phyloP scores from a whole-genome alignment of 2,329 filamentous ascomycete genomes.

The Ophiostoma himal-ulmi region DNA sequence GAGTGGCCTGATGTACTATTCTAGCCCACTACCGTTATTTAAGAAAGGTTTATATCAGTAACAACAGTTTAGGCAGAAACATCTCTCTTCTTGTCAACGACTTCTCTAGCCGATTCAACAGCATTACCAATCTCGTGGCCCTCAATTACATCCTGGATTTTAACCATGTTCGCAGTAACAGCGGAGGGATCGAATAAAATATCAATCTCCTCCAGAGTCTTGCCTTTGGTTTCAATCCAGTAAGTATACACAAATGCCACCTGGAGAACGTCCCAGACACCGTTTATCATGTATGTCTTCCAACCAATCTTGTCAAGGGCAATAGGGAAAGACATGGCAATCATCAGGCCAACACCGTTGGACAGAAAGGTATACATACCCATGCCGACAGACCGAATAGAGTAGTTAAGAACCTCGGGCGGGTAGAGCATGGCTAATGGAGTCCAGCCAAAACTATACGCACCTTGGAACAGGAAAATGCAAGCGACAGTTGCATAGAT shows the following conservation, averaged over 20 bases:
- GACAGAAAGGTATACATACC: slow-evolving; percentile 40
- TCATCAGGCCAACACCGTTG: slow-evolving; percentile 41
- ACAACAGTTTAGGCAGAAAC: not conserved
- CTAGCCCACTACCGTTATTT: no score
- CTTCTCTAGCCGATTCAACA: not conserved
- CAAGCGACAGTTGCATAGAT: slow-evolving; percentile 37
- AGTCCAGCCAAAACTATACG: slow-evolving; percentile 48
- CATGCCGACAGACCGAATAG: slow-evolving; percentile 38
- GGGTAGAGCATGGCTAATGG: slow-evolving; percentile 43
- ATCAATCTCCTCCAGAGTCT: slow-evolving; percentile 23
- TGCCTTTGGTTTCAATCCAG: slow-evolving; percentile 42
- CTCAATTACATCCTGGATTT: slow-evolving; percentile 14
- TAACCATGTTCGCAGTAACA: not conserved
- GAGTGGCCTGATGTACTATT: no score
- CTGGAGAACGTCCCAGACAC: slow-evolving; percentile 38
- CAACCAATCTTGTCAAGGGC: slow-evolving; percentile 44
- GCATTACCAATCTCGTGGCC: not conserved
- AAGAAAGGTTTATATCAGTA: not conserved
- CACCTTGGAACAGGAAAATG: slow-evolving; percentile 50
- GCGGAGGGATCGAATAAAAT: slow-evolving; percentile 10
- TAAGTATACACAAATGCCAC: slow-evolving; percentile 41
- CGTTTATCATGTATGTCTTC: slow-evolving; percentile 47
- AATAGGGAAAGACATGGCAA: slow-evolving; percentile 41
- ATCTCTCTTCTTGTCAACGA: not conserved
- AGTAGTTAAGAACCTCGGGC: slow-evolving; percentile 38